phyloP scores from a whole-genome alignment of 164 flowering plant species.

The Stephania cephalantha region DNA sequence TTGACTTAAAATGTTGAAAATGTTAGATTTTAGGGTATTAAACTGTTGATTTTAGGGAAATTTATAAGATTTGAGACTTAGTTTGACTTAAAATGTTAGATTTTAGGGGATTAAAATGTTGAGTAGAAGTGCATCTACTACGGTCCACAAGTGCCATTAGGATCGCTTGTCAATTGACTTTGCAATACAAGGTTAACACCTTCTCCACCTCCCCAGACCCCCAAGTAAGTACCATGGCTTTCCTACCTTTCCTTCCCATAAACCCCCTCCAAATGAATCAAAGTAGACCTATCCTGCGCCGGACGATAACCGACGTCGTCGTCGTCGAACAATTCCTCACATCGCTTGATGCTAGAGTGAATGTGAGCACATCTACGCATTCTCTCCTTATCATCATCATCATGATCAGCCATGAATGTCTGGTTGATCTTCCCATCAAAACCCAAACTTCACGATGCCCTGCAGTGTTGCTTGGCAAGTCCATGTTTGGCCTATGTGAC shows the following conservation, averaged over 20 bases:
- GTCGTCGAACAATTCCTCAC: constrained; percentile 25
- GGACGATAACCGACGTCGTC: constrained; percentile 19
- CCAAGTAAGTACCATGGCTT: constrained; percentile 32
- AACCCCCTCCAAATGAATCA: constrained; percentile 18
- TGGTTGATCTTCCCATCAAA: constrained; percentile 45
- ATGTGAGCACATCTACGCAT: constrained; percentile 31
- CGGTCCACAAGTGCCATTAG: constrained; percentile 39
- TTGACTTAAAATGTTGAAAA: too few species aligned
- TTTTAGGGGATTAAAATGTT: too few species aligned
- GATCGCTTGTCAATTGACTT: constrained; percentile 26
- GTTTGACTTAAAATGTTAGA: too few species aligned
- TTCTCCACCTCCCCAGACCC: constrained; percentile 29
- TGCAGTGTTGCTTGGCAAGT: constrained; percentile 24
- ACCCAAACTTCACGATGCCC: constrained; percentile 37
- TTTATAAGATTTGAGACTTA: too few species aligned
- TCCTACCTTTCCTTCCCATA: constrained; percentile 36
- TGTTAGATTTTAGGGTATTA: too few species aligned
- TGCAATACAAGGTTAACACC: constrained; percentile 28
- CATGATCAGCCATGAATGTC: constrained; percentile 31
- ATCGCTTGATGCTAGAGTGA: constrained; percentile 27
- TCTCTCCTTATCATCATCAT: constrained; percentile 4
- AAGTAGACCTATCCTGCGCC: constrained; percentile 24
- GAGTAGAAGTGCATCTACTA: constrained; percentile 28
- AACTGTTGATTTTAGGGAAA: too few species aligned
- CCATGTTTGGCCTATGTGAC: constrained; percentile 20